Evolutionary conservation across 2,329 filamentous ascomycete species (phyloP).

Genomic region (Clathrospora elynae): DNA sequence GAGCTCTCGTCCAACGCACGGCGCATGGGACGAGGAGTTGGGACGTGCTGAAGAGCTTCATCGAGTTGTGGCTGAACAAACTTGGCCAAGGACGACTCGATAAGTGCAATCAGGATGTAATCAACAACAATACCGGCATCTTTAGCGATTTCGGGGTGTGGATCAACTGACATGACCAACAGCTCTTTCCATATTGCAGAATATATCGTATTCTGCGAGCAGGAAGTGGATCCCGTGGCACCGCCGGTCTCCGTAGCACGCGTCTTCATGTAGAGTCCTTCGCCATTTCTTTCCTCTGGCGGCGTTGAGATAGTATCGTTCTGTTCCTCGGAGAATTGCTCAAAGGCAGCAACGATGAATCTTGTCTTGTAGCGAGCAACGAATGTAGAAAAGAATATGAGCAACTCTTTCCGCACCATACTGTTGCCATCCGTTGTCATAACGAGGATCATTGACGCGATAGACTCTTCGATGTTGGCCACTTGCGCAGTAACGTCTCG

Average conservation of each 20-base stretch:
- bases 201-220: slow-evolving; percentile 85
- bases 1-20: slow-evolving; percentile 38
- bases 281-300: slow-evolving; percentile 33
- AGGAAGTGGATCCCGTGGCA: slow-evolving; percentile 23
- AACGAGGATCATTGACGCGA: slow-evolving; percentile 85
- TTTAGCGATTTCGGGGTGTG: slow-evolving; percentile 88
- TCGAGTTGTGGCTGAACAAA: slow-evolving; percentile 74
- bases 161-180: slow-evolving; percentile 87
- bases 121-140: slow-evolving; percentile 87
- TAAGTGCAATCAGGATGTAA: slow-evolving; percentile 76
- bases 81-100: slow-evolving; percentile 75
- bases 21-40: slow-evolving; percentile 54
- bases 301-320: slow-evolving; percentile 20
- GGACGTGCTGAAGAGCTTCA: slow-evolving; percentile 62
- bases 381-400: slow-evolving; percentile 93
- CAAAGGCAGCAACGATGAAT: slow-evolving; percentile 88
- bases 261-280: slow-evolving; percentile 40
- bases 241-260: slow-evolving; percentile 20
- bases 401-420: slow-evolving; percentile 88
- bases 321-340: slow-evolving; percentile 84
- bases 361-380: slow-evolving; percentile 89
- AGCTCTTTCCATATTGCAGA: slow-evolving; percentile 94
- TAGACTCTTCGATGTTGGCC: slow-evolving; percentile 84
- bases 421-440: slow-evolving; percentile 95
- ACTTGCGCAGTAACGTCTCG: slow-evolving; percentile 91